Evolutionary conservation across 2,329 filamentous ascomycete genomes (phyloP), one percentile per base, ranked within the genome.

Genomic region (Aureobasidium musti): DNA sequence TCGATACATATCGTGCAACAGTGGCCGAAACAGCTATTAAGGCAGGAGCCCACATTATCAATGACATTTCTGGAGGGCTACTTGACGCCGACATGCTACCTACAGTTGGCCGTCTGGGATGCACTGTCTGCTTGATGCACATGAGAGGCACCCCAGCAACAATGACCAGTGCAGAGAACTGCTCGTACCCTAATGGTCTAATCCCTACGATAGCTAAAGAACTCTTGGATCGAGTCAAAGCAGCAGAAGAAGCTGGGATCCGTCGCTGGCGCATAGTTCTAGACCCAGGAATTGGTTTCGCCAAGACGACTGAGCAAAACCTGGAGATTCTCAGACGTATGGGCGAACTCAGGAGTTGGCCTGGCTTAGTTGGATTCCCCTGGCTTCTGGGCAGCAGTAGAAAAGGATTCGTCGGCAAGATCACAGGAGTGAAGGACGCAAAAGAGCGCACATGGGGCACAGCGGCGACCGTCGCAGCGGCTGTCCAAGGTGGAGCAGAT

Each of bases 251-350:
- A 17, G 92, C 92, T 0, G 95, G 95, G 0, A 86, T 99, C 50
- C 85, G 91, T 4, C 88, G 93, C 57, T 99, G 95, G 95, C 90
- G 94, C 70, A 96, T 99, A 70, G 88, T 98, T 39, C 86, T 98
- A 1, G 95, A 99, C 75, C 95, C 95, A 0, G 95, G 95, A 0
- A 86, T 99, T 37, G 95, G 95, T 0, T 99, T 99, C 75, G 92
- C 95, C 66, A 99, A 99, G 81, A 88, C 86, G 0, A 82, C 84
- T 64, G 82, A 84, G 47, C 92, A 97, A 76, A 97, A 97, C 77
- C 80, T 97, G 2, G 87, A 92, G 71, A 80, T 99, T 2, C 80
- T 99, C 39, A 83, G 90, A 10, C 79, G 86, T 1, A 80, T 97
- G 6, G 86, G 90, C 70, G 79, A 96, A 4, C 80, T 98, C 33